A percentile compares a stretch with the other conserved stretches of the same genome.
Evolutionary conservation across 441 rosid genomes (phyloP).

Genomic region (Francoa sonchifolia): DNA sequence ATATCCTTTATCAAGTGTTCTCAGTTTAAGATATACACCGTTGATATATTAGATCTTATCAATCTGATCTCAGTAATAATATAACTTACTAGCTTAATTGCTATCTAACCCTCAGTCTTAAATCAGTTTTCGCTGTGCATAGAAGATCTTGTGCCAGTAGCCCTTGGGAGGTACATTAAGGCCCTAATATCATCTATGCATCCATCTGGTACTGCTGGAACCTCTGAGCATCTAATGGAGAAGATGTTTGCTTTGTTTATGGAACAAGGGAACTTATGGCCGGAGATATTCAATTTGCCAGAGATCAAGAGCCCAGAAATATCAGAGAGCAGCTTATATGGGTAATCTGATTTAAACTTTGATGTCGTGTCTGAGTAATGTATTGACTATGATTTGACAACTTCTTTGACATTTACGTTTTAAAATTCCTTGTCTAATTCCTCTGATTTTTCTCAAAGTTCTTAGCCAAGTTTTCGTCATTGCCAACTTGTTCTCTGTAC

Average conservation of each 20-base stretch:
- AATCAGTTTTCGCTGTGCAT: conserved; percentile 82
- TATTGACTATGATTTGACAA: too few species aligned
- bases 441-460: too few species aligned
- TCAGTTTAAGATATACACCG: neutral
- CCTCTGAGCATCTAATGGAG: conserved; percentile 57
- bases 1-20: too few species aligned
- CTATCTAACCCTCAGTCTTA: conserved; percentile 20
- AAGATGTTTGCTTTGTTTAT: conserved; percentile 79
- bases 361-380: too few species aligned
- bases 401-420: too few species aligned
- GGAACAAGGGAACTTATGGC: conserved; percentile 94
- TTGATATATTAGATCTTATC: conserved; percentile 2
- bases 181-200: conserved; percentile 53
- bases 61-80: too few species aligned
- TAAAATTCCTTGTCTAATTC: too few species aligned
- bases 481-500: too few species aligned
- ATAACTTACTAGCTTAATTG: conserved; percentile 5
- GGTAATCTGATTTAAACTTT: too few species aligned
- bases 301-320: conserved; percentile 60
- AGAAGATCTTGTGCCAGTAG: conserved; percentile 88
- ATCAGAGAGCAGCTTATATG: conserved; percentile 72
- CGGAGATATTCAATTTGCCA: conserved; percentile 64
- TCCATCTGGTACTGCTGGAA: conserved; percentile 27
- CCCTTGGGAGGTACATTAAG: conserved; percentile 78
- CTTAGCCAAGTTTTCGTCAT: too few species aligned